Evolutionary conservation across 768 basidiomycete genomes (phyloP).

Genomic region (Cystobasidiopsis lactophilus): DNA sequence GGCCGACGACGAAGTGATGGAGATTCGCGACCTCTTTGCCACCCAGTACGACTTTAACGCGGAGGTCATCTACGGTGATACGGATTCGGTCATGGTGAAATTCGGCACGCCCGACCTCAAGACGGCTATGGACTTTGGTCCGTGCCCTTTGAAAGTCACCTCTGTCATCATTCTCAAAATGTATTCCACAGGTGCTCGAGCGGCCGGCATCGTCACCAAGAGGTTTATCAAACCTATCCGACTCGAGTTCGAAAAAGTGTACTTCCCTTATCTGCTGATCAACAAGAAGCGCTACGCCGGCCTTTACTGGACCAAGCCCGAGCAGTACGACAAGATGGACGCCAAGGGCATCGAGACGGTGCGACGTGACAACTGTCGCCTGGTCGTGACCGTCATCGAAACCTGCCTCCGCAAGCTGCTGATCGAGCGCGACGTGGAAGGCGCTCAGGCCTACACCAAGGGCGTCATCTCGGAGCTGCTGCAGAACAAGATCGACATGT

Average conservation of each 20-base stretch:
- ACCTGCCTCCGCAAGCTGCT: slow-evolving; percentile 96
- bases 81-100: slow-evolving; percentile 96
- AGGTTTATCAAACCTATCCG: slow-evolving; percentile 94
- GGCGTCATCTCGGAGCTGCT: slow-evolving; percentile 78
- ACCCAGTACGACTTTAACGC: slow-evolving; percentile 76
- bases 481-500: slow-evolving; percentile 96
- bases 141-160: slow-evolving; percentile 13
- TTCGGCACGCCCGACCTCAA: slow-evolving; percentile 76
- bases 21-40: slow-evolving; percentile 13
- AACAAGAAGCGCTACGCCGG: slow-evolving; percentile 98
- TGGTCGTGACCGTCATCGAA: slow-evolving; percentile 92
- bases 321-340: slow-evolving; percentile 99
- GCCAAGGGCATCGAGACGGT: slow-evolving; percentile 98
- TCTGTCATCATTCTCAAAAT: neutral
- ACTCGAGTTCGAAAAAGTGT: slow-evolving; percentile 97
- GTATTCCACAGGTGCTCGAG: slow-evolving; percentile 48
- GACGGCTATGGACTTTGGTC: slow-evolving; percentile 75
- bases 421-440: slow-evolving; percentile 80
- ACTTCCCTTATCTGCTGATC: slow-evolving; percentile 92
- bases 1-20: slow-evolving; percentile 24
- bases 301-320: slow-evolving; percentile 83
- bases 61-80: slow-evolving; percentile 92
- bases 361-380: slow-evolving; percentile 90
- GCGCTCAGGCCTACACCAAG: slow-evolving; percentile 82
- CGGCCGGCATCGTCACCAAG: slow-evolving; percentile 68